Evolutionary conservation across 2,329 filamentous ascomycete genomes (phyloP).

Genomic region (Ceratocystis ficicola): DNA sequence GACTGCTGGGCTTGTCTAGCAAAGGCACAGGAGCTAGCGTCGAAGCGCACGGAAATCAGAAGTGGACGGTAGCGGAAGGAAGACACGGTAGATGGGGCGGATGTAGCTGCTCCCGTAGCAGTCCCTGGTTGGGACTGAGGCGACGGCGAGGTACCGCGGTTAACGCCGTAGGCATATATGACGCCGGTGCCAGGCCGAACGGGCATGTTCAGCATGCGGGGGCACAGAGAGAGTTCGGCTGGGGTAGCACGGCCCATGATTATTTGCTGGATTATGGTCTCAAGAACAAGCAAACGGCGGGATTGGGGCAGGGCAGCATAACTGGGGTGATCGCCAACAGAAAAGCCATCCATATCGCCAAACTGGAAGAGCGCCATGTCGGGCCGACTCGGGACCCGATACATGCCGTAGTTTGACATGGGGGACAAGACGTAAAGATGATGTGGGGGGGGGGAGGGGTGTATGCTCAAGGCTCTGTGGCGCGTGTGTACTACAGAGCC

Average conservation of each 20-base stretch:
- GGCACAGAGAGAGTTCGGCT: constrained; percentile 6
- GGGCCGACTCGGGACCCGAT: constrained; percentile 5
- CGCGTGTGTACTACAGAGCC: background rate
- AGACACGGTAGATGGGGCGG: background rate
- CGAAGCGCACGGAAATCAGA: constrained; percentile 7
- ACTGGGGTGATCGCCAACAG: constrained; percentile 7
- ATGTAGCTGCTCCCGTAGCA: background rate
- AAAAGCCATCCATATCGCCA: constrained; percentile 10
- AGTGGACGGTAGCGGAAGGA: constrained; percentile 4
- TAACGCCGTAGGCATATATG: constrained; percentile 11
- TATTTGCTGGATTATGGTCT: constrained; percentile 12
- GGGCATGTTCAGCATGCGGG: constrained; percentile 13
- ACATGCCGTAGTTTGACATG: constrained; percentile 13
- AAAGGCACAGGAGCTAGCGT: constrained; percentile 8
- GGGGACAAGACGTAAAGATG: background rate
- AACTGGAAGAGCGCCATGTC: constrained; percentile 12
- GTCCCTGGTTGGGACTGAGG: too few relatives aligned
- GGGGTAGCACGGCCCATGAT: constrained; percentile 1
- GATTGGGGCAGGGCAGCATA: constrained; percentile 6
- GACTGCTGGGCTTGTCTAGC: background rate
- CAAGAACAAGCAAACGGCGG: constrained; percentile 7
- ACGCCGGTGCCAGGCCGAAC: background rate
- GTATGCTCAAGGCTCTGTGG: background rate
- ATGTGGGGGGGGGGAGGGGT: background rate
- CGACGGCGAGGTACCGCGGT: background rate